Base-by-base conservation (phyloP, 371 early-diverging fungal species). In the Mortierella sp. region DNA sequence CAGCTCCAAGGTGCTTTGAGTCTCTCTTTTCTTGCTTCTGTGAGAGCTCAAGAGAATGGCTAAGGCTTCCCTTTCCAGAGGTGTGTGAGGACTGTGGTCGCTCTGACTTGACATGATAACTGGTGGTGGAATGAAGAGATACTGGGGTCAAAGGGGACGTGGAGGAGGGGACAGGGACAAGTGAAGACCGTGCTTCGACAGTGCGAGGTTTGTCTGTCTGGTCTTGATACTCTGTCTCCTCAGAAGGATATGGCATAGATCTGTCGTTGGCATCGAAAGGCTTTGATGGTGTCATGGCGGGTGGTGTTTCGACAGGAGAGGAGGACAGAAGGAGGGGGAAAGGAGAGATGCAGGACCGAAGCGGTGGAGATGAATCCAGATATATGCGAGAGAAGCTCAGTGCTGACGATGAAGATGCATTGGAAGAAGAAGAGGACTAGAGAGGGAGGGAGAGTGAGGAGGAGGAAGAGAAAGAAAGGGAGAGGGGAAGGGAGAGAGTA, bases 181-280 rank as follows among this genome's bases (percentile, higher is more conserved):
- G 53, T 58, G 66, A 37, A 26, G 37, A 47, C 50, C 11, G 62
- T 46, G n/a, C 14, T 30, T 64, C 23, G 21, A 48, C 25, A 7
- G 25, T 45, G 15, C 59, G 61, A 46, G n/a, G 7, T 30, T 64
- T 30, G 21, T 56, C 30, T 9, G 25, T 45, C 16, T 62, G 61
- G 63, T 74, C 70, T 21, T 74, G 70, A 46, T 74, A 74, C 0
- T 74, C 75, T 3, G 66, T 69, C 30, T 74, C 74, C 23, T 43
- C 60, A 0, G 56, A 69, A 6, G 53, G 53, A 14, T 74, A 74
- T 9, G 74, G 74, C 29, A 74, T 28, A 15, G 15, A 57, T 23
- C 47, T 18, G 14, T 37, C 28, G 6, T 25, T 21, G 23, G 45
- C 0, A 21, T 66, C 16, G 51, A 51, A 15, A 43, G 45, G 28